Conservation (phyloP, 192 early-diverging fungal genomes). For the Backusella mclennaniae region DNA sequence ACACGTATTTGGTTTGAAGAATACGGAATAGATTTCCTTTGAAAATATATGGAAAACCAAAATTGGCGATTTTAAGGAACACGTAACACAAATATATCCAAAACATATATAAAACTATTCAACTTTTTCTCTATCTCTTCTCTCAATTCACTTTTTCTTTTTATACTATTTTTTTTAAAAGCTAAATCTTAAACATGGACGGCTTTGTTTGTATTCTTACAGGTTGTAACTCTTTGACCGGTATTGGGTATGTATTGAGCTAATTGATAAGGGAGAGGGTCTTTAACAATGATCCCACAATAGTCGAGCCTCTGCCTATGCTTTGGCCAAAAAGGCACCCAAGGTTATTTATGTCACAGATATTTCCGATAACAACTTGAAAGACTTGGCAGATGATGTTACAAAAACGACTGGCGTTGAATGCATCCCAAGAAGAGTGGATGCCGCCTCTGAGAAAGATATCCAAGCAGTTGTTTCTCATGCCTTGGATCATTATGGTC, state of each 20-base stretch:
- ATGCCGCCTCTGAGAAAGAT: slow-evolving; percentile 43
- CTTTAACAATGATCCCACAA: too few species aligned
- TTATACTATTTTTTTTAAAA: neutral
- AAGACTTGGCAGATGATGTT: slow-evolving; percentile 35
- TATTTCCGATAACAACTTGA: slow-evolving; percentile 27
- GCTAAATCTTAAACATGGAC: slow-evolving; percentile 8
- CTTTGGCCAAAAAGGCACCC: slow-evolving; percentile 27
- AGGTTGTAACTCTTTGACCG: slow-evolving; percentile 42
- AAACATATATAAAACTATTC: neutral
- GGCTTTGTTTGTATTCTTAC: slow-evolving; percentile 52
- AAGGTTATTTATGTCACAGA: slow-evolving; percentile 47
- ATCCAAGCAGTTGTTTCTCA: slow-evolving; percentile 37
- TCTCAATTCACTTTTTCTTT: neutral
- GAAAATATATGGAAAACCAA: neutral
- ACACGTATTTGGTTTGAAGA: too few species aligned
- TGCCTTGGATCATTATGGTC: slow-evolving; percentile 42
- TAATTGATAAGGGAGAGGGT: neutral
- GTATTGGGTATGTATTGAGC: slow-evolving; percentile 41
- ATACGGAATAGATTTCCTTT: neutral
- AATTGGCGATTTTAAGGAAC: neutral
- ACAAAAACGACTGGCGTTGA: slow-evolving; percentile 21
- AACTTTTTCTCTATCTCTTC: neutral
- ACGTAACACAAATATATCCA: neutral
- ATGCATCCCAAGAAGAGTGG: slow-evolving; percentile 32
- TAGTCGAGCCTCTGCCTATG: slow-evolving; percentile 34